These are phyloP conservation scores for Polygonum maritimum DNA, from an alignment of 148 eudicot species.

Conservation along the genomic window DNA sequence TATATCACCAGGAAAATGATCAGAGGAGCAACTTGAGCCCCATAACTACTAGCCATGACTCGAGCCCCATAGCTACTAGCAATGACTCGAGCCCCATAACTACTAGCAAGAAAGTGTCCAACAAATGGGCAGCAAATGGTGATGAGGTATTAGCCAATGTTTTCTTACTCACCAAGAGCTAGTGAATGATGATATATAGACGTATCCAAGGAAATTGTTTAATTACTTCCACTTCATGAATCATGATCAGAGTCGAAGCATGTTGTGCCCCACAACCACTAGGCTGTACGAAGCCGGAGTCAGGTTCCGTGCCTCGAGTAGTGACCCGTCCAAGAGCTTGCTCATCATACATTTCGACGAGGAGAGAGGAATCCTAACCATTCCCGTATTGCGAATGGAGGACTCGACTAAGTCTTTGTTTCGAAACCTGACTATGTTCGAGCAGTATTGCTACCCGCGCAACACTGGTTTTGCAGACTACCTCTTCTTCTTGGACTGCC, in stretches of 20 bases:
- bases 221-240: slow-evolving; percentile 3
- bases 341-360: slow-evolving; percentile 13
- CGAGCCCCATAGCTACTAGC: too few relatives aligned
- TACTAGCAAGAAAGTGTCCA: too few relatives aligned
- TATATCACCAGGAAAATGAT: too few relatives aligned
- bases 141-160: too few relatives aligned
- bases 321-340: not conserved
- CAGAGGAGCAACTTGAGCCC: too few relatives aligned
- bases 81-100: too few relatives aligned
- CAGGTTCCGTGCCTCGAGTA: not conserved
- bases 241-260: slow-evolving; percentile 10
- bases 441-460: slow-evolving; percentile 19
- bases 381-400: slow-evolving; percentile 16
- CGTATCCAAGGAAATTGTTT: too few relatives aligned
- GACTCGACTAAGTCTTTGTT: slow-evolving; percentile 17
- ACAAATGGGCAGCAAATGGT: too few relatives aligned
- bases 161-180: too few relatives aligned
- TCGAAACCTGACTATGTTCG: slow-evolving; percentile 33
- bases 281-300: slow-evolving; percentile 28
- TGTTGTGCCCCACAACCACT: slow-evolving; percentile 13
- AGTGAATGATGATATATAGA: too few relatives aligned
- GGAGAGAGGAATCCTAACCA: slow-evolving; percentile 21
- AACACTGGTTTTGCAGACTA: slow-evolving; percentile 23
- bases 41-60: too few relatives aligned
- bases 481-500: slow-evolving; percentile 23